Evolutionary conservation across 441 rosid species (phyloP).

Genomic region (Aleurites moluccanus): DNA sequence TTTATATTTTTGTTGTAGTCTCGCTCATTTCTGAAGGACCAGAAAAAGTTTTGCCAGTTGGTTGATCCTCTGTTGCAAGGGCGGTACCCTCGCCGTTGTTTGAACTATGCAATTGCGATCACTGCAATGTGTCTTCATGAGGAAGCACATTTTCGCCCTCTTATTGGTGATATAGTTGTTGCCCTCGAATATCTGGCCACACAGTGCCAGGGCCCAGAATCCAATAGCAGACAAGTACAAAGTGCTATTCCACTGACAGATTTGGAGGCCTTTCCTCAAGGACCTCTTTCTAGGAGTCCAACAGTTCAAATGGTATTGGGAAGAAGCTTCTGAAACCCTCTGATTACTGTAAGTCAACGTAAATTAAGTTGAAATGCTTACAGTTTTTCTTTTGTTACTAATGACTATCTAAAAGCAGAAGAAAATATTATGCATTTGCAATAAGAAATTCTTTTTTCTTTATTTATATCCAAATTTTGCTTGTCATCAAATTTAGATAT

Average conservation of each 20-base stretch:
- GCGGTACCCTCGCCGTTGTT: constrained; percentile 69
- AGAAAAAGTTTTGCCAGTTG: constrained; percentile 59
- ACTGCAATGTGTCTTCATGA: constrained; percentile 93
- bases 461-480: not conserved
- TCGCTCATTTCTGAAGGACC: constrained; percentile 69
- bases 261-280: constrained; percentile 12
- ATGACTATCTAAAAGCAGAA: no score
- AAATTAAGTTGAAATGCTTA: not conserved
- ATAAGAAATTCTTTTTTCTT: no score
- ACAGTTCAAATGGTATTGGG: constrained; percentile 21
- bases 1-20: constrained; percentile 45
- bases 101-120: constrained; percentile 88
- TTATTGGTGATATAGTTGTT: constrained; percentile 81
- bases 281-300: constrained; percentile 21
- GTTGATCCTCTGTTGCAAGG: constrained; percentile 81
- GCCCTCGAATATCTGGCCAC: constrained; percentile 84
- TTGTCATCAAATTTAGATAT: not conserved
- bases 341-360: constrained; percentile 25
- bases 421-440: not conserved
- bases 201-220: constrained; percentile 46
- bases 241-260: constrained; percentile 25
- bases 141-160: constrained; percentile 88
- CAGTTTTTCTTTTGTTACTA: no score
- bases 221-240: constrained; percentile 23
- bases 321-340: constrained; percentile 9